Percentiles rank a stretch among this genome's conserved stretches.
Evolutionary conservation across 177 flowering plant genomes (phyloP).

Genomic region (Tripterygium wilfordii): DNA sequence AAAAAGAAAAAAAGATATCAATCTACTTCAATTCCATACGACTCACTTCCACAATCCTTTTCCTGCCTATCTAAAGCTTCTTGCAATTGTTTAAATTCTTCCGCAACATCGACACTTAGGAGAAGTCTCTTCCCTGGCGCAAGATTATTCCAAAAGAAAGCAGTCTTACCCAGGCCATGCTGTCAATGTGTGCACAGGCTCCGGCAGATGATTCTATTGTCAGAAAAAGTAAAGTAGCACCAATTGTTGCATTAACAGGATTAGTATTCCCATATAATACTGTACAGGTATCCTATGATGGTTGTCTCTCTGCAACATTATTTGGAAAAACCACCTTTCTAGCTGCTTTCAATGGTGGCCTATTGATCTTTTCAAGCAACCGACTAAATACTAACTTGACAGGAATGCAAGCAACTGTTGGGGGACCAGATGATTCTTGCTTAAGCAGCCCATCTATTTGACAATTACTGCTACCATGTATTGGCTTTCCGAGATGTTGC

Average conservation of each 20-base stretch:
- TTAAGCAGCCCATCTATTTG: constrained; percentile 43
- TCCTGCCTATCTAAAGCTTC: no score
- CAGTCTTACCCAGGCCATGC: constrained; percentile 5
- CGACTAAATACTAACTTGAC: constrained; percentile 84
- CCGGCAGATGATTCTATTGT: not conserved
- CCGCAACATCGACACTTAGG: no score
- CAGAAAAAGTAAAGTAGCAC: constrained; percentile 7
- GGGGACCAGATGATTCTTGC: constrained; percentile 32
- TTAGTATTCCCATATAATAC: constrained; percentile 20
- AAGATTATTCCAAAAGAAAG: not conserved
- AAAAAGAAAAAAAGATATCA: no score
- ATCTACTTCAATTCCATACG: no score
- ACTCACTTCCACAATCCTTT: no score
- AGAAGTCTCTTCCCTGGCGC: not conserved
- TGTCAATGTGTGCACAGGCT: not conserved
- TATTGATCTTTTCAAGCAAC: constrained; percentile 77
- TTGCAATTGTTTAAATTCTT: no score
- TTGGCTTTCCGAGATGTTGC: constrained; percentile 26
- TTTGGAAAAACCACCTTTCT: constrained; percentile 21
- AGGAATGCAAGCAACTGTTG: constrained; percentile 75
- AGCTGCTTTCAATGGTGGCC: constrained; percentile 48
- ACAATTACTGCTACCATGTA: constrained; percentile 16
- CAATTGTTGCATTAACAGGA: constrained; percentile 8
- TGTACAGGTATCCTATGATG: constrained; percentile 24
- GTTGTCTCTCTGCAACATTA: constrained; percentile 25